phyloP scores from a whole-genome alignment of 495 filamentous ascomycete species.

The Pyrenopolyporus hunteri region DNA sequence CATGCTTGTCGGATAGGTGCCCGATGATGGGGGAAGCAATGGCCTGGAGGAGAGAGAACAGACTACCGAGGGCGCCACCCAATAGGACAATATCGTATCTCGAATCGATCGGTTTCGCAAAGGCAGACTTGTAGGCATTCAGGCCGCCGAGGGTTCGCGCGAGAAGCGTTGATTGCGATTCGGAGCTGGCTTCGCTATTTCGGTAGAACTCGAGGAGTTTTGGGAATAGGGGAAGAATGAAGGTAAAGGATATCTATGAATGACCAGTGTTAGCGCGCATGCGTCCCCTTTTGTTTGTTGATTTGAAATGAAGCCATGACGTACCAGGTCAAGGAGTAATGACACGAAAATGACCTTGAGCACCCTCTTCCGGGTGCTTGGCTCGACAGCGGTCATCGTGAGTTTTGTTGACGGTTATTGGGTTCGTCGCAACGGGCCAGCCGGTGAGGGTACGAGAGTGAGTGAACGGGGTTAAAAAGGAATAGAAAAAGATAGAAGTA shows the following conservation, averaged over 20 bases:
- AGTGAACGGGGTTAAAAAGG: no score
- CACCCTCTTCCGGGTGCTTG: constrained; percentile 73
- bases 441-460: constrained; percentile 16
- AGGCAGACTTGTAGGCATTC: constrained; percentile 94
- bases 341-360: constrained; percentile 72
- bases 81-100: constrained; percentile 97
- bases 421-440: constrained; percentile 29
- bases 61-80: constrained; percentile 89
- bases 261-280: constrained; percentile 26
- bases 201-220: constrained; percentile 95
- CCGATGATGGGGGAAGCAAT: constrained; percentile 93
- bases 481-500: background rate
- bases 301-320: background rate
- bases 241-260: constrained; percentile 67
- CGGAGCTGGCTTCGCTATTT: constrained; percentile 63
- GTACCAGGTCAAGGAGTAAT: constrained; percentile 60
- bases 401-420: background rate
- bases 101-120: constrained; percentile 90
- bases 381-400: constrained; percentile 54
- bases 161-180: constrained; percentile 68
- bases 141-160: constrained; percentile 79
- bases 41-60: constrained; percentile 93
- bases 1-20: constrained; percentile 83
- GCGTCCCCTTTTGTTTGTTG: background rate
- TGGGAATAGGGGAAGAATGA: constrained; percentile 96